Conservation (phyloP, 1,284 basidiomycete genomes). For the Trametes sp. region DNA sequence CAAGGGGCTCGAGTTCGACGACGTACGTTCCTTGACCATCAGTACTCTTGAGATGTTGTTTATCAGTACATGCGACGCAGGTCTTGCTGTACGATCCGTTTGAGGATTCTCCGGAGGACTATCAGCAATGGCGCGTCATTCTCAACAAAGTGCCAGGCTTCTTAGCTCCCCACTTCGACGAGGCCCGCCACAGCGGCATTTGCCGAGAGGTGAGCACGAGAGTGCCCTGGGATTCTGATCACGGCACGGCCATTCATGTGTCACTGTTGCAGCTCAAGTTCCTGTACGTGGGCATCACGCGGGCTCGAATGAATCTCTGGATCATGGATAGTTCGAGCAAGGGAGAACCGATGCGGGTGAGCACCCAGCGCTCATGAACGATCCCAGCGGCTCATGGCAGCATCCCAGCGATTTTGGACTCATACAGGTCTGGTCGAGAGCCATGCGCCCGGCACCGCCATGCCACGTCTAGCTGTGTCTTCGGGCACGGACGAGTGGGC, state of each 20-base stretch:
- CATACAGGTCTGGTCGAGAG: constrained; percentile 51
- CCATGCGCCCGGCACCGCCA: constrained; percentile 50
- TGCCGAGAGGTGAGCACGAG: constrained; percentile 62
- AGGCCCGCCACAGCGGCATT: constrained; percentile 61
- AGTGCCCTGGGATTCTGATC: too few species aligned
- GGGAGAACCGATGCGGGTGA: constrained; percentile 65
- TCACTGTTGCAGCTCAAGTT: constrained; percentile 65
- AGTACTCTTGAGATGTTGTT: background rate
- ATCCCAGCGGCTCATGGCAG: background rate
- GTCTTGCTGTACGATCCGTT: constrained; percentile 79
- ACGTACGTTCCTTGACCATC: constrained; percentile 49
- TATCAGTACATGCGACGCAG: constrained; percentile 42
- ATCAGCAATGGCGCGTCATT: constrained; percentile 67
- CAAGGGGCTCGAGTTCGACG: constrained; percentile 80
- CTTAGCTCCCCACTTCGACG: constrained; percentile 58
- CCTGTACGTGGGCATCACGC: constrained; percentile 74
- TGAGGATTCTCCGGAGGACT: constrained; percentile 60
- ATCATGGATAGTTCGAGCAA: constrained; percentile 67
- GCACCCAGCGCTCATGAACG: constrained; percentile 15
- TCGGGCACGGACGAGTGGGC: constrained; percentile 65
- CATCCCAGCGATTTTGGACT: constrained; percentile 56
- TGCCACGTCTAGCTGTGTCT: constrained; percentile 56
- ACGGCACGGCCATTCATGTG: too few species aligned
- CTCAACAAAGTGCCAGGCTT: constrained; percentile 49
- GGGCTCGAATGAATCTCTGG: constrained; percentile 73